Evolutionary conservation across 306 rosid genomes (phyloP).

Genomic region (Cucumis hystrix): DNA sequence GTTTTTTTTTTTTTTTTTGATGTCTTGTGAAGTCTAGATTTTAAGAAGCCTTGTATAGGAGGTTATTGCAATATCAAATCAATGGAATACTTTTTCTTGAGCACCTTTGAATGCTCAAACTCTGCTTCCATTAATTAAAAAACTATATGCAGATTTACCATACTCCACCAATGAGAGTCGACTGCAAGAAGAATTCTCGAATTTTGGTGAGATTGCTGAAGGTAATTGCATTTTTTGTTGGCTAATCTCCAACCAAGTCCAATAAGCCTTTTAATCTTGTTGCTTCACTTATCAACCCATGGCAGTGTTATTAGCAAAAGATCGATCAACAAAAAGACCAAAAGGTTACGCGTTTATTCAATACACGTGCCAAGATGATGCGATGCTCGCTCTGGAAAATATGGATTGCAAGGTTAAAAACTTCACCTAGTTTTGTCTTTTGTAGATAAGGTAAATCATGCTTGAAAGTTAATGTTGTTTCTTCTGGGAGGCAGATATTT

Average conservation of each 20-base stretch:
- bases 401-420: slow-evolving; percentile 74
- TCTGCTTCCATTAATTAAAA: background rate
- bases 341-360: slow-evolving; percentile 89
- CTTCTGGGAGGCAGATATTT: slow-evolving; percentile 23
- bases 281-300: background rate
- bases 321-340: slow-evolving; percentile 33
- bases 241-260: background rate
- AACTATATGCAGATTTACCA: slow-evolving; percentile 56
- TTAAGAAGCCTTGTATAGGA: background rate
- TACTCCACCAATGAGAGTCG: slow-evolving; percentile 47
- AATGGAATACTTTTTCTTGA: background rate
- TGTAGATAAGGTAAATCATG: background rate
- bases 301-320: slow-evolving; percentile 56
- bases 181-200: slow-evolving; percentile 56
- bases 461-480: slow-evolving; percentile 3
- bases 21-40: background rate
- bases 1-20: background rate
- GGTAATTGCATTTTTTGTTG: slow-evolving; percentile 22
- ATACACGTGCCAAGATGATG: slow-evolving; percentile 58
- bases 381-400: slow-evolving; percentile 71
- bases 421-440: background rate
- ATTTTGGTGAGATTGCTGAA: slow-evolving; percentile 77
- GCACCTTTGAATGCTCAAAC: background rate
- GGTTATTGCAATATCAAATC: background rate
- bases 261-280: background rate